phyloP scores from a whole-genome alignment of 2,329 filamentous ascomycete genomes.

The Epichloe baconii region DNA sequence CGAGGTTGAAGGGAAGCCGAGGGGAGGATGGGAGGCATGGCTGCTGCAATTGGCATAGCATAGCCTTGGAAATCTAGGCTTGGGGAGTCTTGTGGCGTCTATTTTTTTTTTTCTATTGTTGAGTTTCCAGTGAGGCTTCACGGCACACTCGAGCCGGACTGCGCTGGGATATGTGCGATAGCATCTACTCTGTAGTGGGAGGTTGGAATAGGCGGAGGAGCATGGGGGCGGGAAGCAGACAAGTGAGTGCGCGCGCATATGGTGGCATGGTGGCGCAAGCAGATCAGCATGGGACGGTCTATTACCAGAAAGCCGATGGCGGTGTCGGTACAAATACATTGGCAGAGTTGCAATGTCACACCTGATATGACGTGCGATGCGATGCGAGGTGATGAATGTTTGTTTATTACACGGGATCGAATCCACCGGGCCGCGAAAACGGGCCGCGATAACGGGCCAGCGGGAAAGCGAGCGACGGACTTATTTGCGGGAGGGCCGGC shows the following conservation, averaged over 20 bases:
- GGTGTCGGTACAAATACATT: background rate
- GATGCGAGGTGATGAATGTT: background rate
- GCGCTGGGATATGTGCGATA: background rate
- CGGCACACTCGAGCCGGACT: background rate
- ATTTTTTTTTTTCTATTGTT: background rate
- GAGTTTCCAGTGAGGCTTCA: background rate
- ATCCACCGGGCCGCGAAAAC: background rate
- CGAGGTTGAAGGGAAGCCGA: background rate
- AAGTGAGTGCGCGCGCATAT: background rate
- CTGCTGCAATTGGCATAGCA: background rate
- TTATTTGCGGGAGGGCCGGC: conserved; percentile 3
- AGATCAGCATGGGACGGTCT: background rate
- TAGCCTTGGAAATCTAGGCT: background rate
- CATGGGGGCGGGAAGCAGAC: background rate
- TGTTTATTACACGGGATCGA: background rate
- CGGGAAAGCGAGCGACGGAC: background rate
- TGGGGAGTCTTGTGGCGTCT: background rate
- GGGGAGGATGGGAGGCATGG: background rate
- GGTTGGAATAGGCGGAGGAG: background rate
- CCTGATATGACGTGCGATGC: background rate
- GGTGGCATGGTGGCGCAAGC: conserved; percentile 3
- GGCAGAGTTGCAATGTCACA: conserved; percentile 1
- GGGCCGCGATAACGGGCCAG: background rate
- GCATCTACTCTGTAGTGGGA: background rate
- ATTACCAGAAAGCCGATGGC: background rate